Conservation (phyloP, 2,329 filamentous ascomycete genomes). For the Cladosporium sp. region DNA sequence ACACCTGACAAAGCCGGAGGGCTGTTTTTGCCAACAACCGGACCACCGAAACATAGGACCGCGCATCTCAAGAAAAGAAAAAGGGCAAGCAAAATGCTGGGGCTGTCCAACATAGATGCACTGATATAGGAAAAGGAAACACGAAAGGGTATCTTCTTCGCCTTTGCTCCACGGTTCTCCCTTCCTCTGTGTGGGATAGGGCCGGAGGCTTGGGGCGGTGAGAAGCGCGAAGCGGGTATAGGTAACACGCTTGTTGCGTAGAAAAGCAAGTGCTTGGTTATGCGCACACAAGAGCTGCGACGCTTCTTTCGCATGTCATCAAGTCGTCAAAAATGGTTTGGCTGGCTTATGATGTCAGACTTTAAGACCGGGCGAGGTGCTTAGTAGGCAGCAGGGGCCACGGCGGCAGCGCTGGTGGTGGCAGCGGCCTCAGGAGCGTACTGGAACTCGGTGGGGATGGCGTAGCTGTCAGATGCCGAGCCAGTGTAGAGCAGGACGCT, state of each 20-base stretch:
- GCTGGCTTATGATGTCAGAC: conserved; percentile 17
- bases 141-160: conserved; percentile 14
- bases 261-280: conserved; percentile 17
- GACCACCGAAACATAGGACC: conserved; percentile 1
- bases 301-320: conserved; percentile 18
- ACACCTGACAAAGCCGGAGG: not conserved
- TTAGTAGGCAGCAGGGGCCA: conserved; percentile 5
- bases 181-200: conserved; percentile 4
- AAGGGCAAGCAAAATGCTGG: not conserved
- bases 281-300: conserved; percentile 19
- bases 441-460: conserved; percentile 14
- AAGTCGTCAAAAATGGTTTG: conserved; percentile 17
- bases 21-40: not conserved
- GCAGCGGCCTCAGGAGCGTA: conserved; percentile 10
- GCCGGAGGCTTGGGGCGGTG: not conserved
- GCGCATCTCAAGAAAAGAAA: conserved; percentile 1
- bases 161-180: not conserved
- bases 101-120: not conserved
- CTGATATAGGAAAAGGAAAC: conserved; percentile 9
- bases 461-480: conserved; percentile 17
- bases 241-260: conserved; percentile 6
- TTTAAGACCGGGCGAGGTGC: conserved; percentile 3
- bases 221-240: conserved; percentile 11
- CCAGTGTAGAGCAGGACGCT: conserved; percentile 7
- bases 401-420: not conserved